Percentiles rank a stretch among this genome's conserved stretches.
phyloP scores from a whole-genome alignment of 306 rosid genomes.

The Prunus persica region Prunus_persica_NCBIv2 NC_034016.1:20247001-20247500 shows the following conservation, averaged over 20 bases:
- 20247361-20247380: constrained; percentile 22
- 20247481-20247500: constrained; percentile 43
- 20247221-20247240: not conserved
- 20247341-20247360: not conserved
- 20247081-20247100: too few relatives aligned
- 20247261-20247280: not conserved
- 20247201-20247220: too few relatives aligned
- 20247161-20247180: too few relatives aligned
- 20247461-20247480: constrained; percentile 4
- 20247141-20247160: too few relatives aligned
- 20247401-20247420: not conserved
- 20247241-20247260: not conserved
- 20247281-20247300: not conserved
- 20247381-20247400: not conserved
- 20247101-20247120: too few relatives aligned
- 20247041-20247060: too few relatives aligned
- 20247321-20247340: not conserved
- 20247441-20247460: constrained; percentile 8
- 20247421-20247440: constrained; percentile 4
- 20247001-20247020: too few relatives aligned
- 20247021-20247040: too few relatives aligned
- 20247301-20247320: constrained; percentile 3
- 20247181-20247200: too few relatives aligned
- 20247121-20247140: too few relatives aligned
- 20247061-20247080: too few relatives aligned